These are phyloP conservation scores for Kwoniella heveanensis DNA, from an alignment of 768 basidiomycete species.

Conservation along the genomic window DNA sequence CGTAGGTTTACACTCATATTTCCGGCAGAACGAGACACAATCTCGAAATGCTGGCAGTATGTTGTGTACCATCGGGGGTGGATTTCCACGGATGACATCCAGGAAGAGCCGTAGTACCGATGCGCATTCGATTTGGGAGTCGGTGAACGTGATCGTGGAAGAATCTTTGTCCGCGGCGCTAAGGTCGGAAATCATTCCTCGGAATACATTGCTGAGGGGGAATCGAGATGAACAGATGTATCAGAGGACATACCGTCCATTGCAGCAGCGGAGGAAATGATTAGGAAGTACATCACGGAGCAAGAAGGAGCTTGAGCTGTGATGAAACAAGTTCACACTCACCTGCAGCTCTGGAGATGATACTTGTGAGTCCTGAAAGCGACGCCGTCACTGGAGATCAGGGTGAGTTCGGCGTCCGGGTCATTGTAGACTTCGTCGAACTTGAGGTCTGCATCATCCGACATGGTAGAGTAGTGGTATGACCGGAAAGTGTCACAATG, in stretches of 20 bases:
- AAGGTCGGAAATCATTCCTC: neutral
- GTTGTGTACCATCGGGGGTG: too few species aligned
- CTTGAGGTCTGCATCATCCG: too few species aligned
- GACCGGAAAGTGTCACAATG: too few species aligned
- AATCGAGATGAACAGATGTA: too few species aligned
- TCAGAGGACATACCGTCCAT: too few species aligned
- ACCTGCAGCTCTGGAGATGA: neutral
- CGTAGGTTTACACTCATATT: neutral
- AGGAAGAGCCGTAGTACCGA: conserved; percentile 1
- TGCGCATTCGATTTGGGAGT: neutral
- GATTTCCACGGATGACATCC: neutral
- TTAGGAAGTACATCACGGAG: too few species aligned
- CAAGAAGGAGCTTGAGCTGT: too few species aligned
- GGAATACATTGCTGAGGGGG: neutral
- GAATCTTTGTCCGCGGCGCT: too few species aligned
- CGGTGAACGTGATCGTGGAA: neutral
- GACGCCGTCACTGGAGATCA: conserved; percentile 18
- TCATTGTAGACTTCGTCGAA: conserved; percentile 12
- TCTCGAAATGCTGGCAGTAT: neutral
- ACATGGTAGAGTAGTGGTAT: too few species aligned
- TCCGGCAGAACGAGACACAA: neutral
- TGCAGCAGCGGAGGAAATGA: too few species aligned
- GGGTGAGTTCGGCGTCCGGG: conserved; percentile 17
- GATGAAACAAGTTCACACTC: too few species aligned
- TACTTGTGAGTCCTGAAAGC: conserved; percentile 17